Evolutionary conservation across 257 asterid genomes (phyloP).

Genomic region (Capsicum rhomboideum): DNA sequence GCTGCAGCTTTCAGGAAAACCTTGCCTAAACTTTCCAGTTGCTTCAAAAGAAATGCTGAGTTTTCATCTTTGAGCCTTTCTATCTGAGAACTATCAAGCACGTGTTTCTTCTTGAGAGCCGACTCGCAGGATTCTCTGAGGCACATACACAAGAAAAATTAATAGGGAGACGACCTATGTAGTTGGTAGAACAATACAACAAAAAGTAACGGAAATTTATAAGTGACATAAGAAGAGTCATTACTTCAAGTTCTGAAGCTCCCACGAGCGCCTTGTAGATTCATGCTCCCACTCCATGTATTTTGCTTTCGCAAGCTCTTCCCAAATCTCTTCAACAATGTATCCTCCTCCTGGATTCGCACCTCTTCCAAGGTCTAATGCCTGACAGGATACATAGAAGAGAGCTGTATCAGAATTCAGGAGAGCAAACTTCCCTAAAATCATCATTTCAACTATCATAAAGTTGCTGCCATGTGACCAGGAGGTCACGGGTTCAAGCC

Average conservation of each 20-base stretch:
- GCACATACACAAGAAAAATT: background rate
- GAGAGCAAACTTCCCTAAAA: background rate
- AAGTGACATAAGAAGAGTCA: background rate
- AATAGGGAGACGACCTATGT: background rate
- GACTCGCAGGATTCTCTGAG: constrained; percentile 64
- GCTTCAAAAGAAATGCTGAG: constrained; percentile 14
- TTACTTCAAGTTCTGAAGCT: constrained; percentile 73
- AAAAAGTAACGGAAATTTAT: background rate
- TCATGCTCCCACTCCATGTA: constrained; percentile 75
- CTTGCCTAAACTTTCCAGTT: constrained; percentile 43
- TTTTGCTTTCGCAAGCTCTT: constrained; percentile 79
- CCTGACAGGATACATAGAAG: constrained; percentile 28
- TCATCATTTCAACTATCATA: background rate
- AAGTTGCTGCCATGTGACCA: no score
- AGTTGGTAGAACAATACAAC: background rate
- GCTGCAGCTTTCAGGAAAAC: constrained; percentile 64
- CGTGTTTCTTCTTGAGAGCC: constrained; percentile 59
- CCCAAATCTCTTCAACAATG: constrained; percentile 95
- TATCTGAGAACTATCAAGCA: constrained; percentile 17
- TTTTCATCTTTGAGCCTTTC: constrained; percentile 54
- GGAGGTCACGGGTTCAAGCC: no score
- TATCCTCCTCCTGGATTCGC: constrained; percentile 53
- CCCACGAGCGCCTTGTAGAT: constrained; percentile 73
- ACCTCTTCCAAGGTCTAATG: constrained; percentile 78
- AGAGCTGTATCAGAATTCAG: background rate